Percentiles rank a stretch among this genome's conserved stretches.
Conservation (phyloP, 164 flowering plant genomes). For the Taxillus chinensis region DNA sequence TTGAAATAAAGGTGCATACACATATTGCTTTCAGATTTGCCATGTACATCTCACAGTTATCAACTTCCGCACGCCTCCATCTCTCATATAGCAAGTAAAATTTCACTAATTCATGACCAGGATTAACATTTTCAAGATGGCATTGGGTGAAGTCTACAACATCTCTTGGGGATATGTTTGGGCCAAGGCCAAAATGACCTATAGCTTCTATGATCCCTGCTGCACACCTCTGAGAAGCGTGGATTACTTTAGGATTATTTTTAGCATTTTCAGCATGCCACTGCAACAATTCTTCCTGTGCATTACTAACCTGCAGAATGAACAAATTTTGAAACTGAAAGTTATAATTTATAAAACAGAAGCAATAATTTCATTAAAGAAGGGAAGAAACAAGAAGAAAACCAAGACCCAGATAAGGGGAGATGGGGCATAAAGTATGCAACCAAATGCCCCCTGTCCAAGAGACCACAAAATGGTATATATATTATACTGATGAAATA, state of each 20-base stretch:
- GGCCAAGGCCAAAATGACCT: constrained; percentile 66
- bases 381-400: not conserved
- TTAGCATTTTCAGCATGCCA: constrained; percentile 79
- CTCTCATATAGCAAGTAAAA: constrained; percentile 63
- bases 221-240: constrained; percentile 81
- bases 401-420: no score
- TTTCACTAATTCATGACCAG: constrained; percentile 54
- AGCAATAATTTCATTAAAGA: not conserved
- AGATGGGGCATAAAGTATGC: not conserved
- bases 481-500: not conserved
- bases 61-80: constrained; percentile 68
- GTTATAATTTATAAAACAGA: not conserved
- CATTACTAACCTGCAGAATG: constrained; percentile 64
- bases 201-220: constrained; percentile 78
- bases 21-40: constrained; percentile 32
- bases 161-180: constrained; percentile 58
- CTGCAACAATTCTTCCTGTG: constrained; percentile 74
- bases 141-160: constrained; percentile 25
- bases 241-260: constrained; percentile 57
- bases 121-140: constrained; percentile 24
- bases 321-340: not conserved
- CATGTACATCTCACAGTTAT: constrained; percentile 26
- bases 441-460: not conserved
- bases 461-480: constrained; percentile 1
- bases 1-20: constrained; percentile 26